A percentile compares a stretch with the other conserved stretches of the same genome.
Conservation (phyloP, 768 basidiomycete genomes). For the Tylopilus subfusipes region DNA sequence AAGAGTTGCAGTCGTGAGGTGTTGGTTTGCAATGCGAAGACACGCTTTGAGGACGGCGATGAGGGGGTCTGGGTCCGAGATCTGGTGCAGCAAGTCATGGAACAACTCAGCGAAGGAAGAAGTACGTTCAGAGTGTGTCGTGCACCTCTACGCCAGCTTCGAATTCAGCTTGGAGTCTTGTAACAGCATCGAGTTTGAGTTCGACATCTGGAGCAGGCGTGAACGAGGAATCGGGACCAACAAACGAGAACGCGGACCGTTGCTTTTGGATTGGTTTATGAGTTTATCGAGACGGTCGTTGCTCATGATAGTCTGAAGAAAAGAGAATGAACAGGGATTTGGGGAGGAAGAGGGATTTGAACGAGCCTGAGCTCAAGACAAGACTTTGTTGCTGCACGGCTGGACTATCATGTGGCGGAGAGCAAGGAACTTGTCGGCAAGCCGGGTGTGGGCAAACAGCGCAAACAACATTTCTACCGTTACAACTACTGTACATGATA, state of each 20-base stretch:
- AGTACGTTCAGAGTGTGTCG: conserved; percentile 6
- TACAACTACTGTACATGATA: conserved; percentile 1
- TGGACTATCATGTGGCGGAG: conserved; percentile 20
- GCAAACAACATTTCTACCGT: conserved; percentile 4
- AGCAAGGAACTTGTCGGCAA: conserved; percentile 11
- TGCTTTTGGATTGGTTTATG: conserved; percentile 60
- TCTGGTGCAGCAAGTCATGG: conserved; percentile 39
- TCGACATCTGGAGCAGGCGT: conserved; percentile 58
- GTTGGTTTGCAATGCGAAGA: conserved; percentile 77
- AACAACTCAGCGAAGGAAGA: conserved; percentile 12
- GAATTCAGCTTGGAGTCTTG: conserved; percentile 73
- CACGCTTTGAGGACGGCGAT: conserved; percentile 68
- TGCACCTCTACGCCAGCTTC: conserved; percentile 67
- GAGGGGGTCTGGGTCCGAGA: conserved; percentile 68
- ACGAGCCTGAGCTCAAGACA: conserved; percentile 24
- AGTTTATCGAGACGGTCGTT: conserved; percentile 57
- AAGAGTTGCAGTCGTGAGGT: conserved; percentile 74
- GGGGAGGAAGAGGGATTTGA: conserved; percentile 8
- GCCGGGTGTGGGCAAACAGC: background rate
- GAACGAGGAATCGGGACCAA: conserved; percentile 5
- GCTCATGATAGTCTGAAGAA: conserved; percentile 43
- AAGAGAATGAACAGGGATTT: conserved; percentile 9
- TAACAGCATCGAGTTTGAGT: conserved; percentile 73
- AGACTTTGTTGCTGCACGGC: conserved; percentile 9
- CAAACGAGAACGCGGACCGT: conserved; percentile 40